A percentile compares a stretch with the other conserved stretches of the same genome.
Conservation (phyloP, 441 rosid genomes). For the Rhodomyrtus psidioides region DNA sequence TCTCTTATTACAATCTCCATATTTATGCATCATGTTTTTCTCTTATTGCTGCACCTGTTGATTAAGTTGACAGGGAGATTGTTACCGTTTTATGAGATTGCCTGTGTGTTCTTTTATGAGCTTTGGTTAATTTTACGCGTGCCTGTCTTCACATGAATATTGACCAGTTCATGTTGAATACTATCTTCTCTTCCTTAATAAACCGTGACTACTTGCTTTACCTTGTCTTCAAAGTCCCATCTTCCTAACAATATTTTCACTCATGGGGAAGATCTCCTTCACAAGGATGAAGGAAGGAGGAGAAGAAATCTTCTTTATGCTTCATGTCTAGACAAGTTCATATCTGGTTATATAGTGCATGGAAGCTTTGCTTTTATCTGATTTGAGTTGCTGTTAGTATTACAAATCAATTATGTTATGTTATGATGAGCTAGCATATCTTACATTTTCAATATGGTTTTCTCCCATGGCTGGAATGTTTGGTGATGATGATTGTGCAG, state of each 20-base stretch:
- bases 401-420: neutral
- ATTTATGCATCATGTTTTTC: neutral
- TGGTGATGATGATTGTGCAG: neutral
- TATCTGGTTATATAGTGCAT: neutral
- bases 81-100: neutral
- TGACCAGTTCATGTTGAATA: neutral
- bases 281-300: neutral
- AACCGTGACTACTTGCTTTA: neutral
- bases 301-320: neutral
- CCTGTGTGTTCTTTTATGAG: neutral
- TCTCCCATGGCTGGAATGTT: neutral
- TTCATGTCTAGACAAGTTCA: neutral
- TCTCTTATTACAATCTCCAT: neutral
- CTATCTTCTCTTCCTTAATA: neutral
- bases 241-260: neutral
- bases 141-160: neutral
- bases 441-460: neutral
- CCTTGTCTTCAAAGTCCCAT: neutral
- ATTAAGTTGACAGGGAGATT: neutral
- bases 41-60: neutral
- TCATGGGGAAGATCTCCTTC: neutral
- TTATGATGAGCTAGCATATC: neutral
- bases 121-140: neutral
- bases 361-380: neutral
- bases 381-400: neutral